Evolutionary conservation across 192 early-diverging fungal genomes (phyloP).

Genomic region (Cladochytrium replicatum): DNA sequence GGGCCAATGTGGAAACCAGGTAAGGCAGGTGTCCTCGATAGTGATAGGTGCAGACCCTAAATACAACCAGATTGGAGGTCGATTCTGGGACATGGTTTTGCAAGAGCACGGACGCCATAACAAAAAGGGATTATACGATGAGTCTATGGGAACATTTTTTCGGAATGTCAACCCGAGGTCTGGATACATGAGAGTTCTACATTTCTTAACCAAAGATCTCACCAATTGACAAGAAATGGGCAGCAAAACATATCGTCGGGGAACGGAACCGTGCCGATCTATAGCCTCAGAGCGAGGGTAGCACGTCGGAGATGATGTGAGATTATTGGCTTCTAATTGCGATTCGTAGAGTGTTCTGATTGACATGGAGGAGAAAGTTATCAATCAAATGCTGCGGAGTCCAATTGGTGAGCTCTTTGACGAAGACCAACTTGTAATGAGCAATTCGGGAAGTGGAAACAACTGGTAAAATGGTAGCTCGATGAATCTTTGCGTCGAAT

Average conservation of each 20-base stretch:
- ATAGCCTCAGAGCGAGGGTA: constrained; percentile 27
- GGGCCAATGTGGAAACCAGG: constrained; percentile 49
- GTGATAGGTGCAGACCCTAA: neutral
- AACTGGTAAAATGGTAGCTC: constrained; percentile 32
- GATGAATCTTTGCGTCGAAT: neutral
- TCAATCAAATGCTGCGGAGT: constrained; percentile 24
- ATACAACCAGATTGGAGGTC: constrained; percentile 28
- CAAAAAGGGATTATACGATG: constrained; percentile 26
- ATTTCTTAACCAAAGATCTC: constrained; percentile 1
- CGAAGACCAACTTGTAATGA: constrained; percentile 25
- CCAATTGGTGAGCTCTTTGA: constrained; percentile 36
- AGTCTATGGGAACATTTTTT: constrained; percentile 43
- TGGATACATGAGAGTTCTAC: too few relatives aligned
- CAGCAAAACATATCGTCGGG: constrained; percentile 12
- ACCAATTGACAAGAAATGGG: neutral
- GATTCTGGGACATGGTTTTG: constrained; percentile 50
- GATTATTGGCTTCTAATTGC: constrained; percentile 5
- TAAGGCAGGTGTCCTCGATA: neutral
- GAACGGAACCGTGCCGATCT: constrained; percentile 19
- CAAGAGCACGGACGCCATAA: constrained; percentile 44
- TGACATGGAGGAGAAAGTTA: constrained; percentile 51
- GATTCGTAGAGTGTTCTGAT: constrained; percentile 36
- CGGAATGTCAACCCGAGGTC: constrained; percentile 25
- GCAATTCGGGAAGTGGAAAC: constrained; percentile 45
- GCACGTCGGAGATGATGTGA: neutral